phyloP scores from a whole-genome alignment of 441 rosid genomes.

The Adansonia madagascariensis region DNA sequence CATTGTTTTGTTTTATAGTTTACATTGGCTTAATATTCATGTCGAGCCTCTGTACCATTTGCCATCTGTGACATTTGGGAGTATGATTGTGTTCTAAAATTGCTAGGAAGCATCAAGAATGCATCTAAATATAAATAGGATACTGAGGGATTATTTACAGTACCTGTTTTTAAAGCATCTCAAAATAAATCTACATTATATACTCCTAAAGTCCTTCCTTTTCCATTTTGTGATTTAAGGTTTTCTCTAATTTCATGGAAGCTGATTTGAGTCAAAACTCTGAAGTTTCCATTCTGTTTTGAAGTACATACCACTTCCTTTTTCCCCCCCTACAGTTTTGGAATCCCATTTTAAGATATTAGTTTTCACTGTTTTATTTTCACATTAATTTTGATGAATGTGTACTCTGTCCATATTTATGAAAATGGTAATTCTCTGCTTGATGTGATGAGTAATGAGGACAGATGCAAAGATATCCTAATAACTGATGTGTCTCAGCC shows the following conservation, averaged over 20 bases:
- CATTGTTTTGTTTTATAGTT: background rate
- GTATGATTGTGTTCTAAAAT: background rate
- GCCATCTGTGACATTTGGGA: constrained; percentile 8
- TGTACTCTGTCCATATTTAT: background rate
- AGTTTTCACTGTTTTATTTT: background rate
- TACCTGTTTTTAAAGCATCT: background rate
- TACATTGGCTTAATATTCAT: background rate
- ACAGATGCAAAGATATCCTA: background rate
- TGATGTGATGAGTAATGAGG: background rate
- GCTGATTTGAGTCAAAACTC: constrained; percentile 2
- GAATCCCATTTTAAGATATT: background rate
- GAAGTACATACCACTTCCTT: background rate
- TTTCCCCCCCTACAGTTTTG: background rate
- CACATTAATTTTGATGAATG: background rate
- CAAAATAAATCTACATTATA: background rate
- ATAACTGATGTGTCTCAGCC: background rate
- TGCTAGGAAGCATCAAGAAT: background rate
- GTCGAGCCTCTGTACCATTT: background rate
- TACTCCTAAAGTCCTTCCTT: constrained; percentile 3
- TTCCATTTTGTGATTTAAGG: constrained; percentile 4
- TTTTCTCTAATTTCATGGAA: background rate
- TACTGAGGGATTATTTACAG: background rate
- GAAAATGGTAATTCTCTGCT: background rate
- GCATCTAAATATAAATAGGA: constrained; percentile 12
- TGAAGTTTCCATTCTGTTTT: background rate